phyloP scores from a whole-genome alignment of 345 rosid species.

The Salix koriyanagi region DNA sequence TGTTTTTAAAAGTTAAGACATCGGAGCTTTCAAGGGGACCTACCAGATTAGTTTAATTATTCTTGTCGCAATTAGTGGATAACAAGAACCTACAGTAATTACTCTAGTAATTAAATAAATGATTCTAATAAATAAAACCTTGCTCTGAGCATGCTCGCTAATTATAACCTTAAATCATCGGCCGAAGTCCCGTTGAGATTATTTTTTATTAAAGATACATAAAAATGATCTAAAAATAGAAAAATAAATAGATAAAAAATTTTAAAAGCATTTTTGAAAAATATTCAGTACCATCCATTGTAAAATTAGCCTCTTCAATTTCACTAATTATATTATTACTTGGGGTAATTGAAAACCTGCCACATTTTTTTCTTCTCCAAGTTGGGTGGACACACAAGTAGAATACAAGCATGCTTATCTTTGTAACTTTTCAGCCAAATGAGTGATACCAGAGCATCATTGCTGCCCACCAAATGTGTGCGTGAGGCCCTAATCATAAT shows the following conservation, averaged over 20 bases:
- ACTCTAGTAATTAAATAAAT: not conserved
- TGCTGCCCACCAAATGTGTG: not conserved
- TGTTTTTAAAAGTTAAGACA: slow-evolving; percentile 45
- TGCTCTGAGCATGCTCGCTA: not conserved
- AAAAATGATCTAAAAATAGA: no score
- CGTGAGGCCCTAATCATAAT: not conserved
- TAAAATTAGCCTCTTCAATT: not conserved
- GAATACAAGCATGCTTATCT: slow-evolving; percentile 3
- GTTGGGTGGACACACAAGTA: not conserved
- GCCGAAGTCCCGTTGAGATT: accelerated
- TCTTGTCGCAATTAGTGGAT: slow-evolving; percentile 8
- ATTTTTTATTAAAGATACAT: no score
- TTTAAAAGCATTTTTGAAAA: no score
- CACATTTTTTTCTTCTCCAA: not conserved
- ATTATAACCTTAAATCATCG: not conserved
- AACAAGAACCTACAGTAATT: not conserved
- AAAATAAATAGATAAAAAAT: no score
- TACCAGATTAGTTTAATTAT: slow-evolving; percentile 10
- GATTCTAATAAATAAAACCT: not conserved
- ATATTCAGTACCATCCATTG: no score
- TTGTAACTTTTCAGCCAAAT: not conserved
- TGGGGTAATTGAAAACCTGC: not conserved
- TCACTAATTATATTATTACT: not conserved
- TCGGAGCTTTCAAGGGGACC: slow-evolving; percentile 31
- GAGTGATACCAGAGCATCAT: not conserved